Evolutionary conservation across 2,329 filamentous ascomycete genomes (phyloP).

Genomic region (Stagonosporopsis cucurbitacearum): DNA sequence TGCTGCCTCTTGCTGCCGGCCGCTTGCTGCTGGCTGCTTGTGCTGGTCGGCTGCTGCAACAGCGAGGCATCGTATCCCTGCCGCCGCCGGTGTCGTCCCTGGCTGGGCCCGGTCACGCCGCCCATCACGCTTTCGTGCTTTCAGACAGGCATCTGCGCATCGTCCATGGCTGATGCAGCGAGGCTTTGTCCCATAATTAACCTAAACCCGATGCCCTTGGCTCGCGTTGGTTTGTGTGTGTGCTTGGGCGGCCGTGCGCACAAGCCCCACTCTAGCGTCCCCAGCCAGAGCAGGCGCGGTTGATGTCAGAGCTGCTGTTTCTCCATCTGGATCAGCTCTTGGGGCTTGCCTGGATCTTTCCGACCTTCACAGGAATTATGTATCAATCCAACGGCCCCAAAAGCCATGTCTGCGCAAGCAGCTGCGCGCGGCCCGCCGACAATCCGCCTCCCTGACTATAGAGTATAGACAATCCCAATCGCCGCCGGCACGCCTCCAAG

Average conservation of each 20-base stretch:
- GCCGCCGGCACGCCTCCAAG: constrained; percentile 6
- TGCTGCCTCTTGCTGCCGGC: too few relatives aligned
- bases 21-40: neutral
- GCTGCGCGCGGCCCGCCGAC: constrained; percentile 37
- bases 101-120: constrained; percentile 5
- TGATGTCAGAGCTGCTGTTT: constrained; percentile 47
- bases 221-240: constrained; percentile 19
- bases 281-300: constrained; percentile 37
- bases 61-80: constrained; percentile 4
- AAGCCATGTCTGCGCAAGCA: constrained; percentile 44
- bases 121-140: constrained; percentile 6
- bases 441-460: constrained; percentile 26
- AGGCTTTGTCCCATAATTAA: constrained; percentile 34
- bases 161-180: constrained; percentile 14
- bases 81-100: constrained; percentile 2
- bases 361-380: constrained; percentile 49
- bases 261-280: constrained; percentile 9
- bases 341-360: constrained; percentile 49
- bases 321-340: constrained; percentile 50
- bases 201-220: constrained; percentile 27
- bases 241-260: constrained; percentile 14
- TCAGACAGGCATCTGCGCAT: constrained; percentile 13
- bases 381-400: constrained; percentile 49
- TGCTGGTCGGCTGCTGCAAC: neutral
- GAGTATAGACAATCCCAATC: constrained; percentile 17